phyloP scores from a whole-genome alignment of 1,139 yeast genomes.

The Hanseniaspora uvarum region DNA sequence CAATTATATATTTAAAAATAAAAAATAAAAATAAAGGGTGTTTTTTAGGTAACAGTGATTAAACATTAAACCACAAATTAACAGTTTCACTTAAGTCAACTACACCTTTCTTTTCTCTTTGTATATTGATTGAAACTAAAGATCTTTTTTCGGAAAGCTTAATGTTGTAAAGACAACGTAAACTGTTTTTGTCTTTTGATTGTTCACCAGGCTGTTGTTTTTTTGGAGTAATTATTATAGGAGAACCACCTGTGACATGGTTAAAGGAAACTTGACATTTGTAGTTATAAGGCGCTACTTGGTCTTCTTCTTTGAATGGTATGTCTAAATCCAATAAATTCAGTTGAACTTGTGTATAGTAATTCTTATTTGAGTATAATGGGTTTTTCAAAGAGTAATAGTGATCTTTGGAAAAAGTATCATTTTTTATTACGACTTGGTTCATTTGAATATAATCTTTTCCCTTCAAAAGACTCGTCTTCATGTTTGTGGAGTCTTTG shows the following conservation, averaged over 20 bases:
- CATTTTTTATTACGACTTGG: not conserved
- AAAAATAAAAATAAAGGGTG: not conserved
- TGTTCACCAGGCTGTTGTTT: not conserved
- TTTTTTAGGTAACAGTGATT: not conserved
- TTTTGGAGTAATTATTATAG: constrained; percentile 5
- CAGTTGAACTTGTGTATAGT: constrained; percentile 6
- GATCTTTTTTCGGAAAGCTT: constrained; percentile 14
- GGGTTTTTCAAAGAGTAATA: constrained; percentile 14
- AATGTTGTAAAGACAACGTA: constrained; percentile 10
- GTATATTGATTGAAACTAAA: constrained; percentile 8
- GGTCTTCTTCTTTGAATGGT: not conserved
- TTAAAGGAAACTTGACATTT: constrained; percentile 14
- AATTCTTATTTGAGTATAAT: constrained; percentile 2
- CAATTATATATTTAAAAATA: not conserved
- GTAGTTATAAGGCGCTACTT: constrained; percentile 1
- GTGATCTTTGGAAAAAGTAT: not conserved
- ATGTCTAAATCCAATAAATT: not conserved
- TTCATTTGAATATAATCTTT: constrained; percentile 1
- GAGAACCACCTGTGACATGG: constrained; percentile 5
- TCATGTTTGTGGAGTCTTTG: not conserved
- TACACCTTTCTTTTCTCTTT: not conserved
- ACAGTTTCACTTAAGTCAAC: constrained; percentile 12
- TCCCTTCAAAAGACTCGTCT: not conserved
- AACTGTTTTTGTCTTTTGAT: not conserved
- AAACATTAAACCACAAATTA: constrained; percentile 15